A percentile compares a stretch with the other conserved stretches of the same genome.
phyloP scores from a whole-genome alignment of 345 rosid species.

The Anacardium occidentale region DNA sequence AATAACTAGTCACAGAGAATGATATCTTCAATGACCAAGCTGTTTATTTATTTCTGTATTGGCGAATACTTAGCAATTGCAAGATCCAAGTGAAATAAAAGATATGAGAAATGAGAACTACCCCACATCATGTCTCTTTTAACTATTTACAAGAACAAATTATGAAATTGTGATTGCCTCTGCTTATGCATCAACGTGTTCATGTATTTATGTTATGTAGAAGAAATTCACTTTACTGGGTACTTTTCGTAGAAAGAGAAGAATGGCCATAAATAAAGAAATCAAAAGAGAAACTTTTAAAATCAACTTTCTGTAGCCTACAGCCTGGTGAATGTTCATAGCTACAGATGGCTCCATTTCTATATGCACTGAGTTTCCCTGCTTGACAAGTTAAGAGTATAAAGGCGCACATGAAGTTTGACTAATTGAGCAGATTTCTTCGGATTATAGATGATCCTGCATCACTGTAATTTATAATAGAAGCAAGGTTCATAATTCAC shows the following conservation, averaged over 20 bases:
- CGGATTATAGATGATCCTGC: not conserved
- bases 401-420: not conserved
- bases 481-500: too few species aligned
- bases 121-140: not conserved
- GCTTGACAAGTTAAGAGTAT: too few species aligned
- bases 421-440: not conserved
- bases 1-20: not conserved
- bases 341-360: not conserved
- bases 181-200: not conserved
- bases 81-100: not conserved
- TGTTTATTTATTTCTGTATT: not conserved
- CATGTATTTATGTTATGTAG: too few species aligned
- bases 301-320: too few species aligned
- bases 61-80: not conserved
- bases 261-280: too few species aligned
- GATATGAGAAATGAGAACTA: not conserved
- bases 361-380: not conserved
- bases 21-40: not conserved
- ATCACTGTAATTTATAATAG: too few species aligned
- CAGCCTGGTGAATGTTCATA: too few species aligned
- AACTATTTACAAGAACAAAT: not conserved
- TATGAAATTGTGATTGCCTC: not conserved
- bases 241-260: too few species aligned
- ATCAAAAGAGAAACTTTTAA: too few species aligned
- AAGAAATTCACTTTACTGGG: too few species aligned